Percentiles rank a stretch among this genome's conserved stretches.
Evolutionary conservation across 345 rosid species (phyloP).

Genomic region (Carallia pectinifolia): DNA sequence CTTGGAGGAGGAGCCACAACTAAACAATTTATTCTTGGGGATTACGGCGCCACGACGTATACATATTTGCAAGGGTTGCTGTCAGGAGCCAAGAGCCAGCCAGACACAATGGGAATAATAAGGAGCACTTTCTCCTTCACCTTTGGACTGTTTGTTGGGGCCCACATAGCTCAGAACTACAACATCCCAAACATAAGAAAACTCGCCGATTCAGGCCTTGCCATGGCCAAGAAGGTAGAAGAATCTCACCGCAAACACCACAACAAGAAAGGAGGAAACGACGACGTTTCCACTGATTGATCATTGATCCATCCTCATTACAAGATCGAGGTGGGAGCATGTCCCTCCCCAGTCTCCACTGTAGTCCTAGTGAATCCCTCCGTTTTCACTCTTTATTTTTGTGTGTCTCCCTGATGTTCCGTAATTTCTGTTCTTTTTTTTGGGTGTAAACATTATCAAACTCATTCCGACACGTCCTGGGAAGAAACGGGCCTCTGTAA

Average conservation of each 20-base stretch:
- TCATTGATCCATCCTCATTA: neutral
- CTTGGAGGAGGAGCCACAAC: constrained; percentile 9
- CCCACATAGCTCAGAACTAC: constrained; percentile 51
- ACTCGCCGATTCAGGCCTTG: constrained; percentile 24
- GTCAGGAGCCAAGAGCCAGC: too few relatives aligned
- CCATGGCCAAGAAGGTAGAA: constrained; percentile 43
- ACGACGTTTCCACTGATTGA: neutral
- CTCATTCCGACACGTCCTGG: too few relatives aligned
- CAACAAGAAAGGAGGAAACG: neutral
- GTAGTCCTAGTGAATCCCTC: neutral
- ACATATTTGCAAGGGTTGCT: neutral
- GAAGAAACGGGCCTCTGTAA: too few relatives aligned
- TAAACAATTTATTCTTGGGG: neutral
- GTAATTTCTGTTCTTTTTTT: too few relatives aligned
- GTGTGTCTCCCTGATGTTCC: too few relatives aligned
- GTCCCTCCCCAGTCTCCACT: neutral
- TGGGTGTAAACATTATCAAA: too few relatives aligned
- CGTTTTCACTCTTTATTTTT: too few relatives aligned
- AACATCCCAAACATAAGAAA: constrained; percentile 38
- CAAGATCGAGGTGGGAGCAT: neutral
- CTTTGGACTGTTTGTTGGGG: constrained; percentile 3
- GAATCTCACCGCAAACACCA: constrained; percentile 41
- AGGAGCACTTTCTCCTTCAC: constrained; percentile 10
- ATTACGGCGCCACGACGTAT: neutral
- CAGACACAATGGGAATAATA: constrained; percentile 5